phyloP scores from a whole-genome alignment of 164 flowering plant genomes.

The Annona squamosa region DNA sequence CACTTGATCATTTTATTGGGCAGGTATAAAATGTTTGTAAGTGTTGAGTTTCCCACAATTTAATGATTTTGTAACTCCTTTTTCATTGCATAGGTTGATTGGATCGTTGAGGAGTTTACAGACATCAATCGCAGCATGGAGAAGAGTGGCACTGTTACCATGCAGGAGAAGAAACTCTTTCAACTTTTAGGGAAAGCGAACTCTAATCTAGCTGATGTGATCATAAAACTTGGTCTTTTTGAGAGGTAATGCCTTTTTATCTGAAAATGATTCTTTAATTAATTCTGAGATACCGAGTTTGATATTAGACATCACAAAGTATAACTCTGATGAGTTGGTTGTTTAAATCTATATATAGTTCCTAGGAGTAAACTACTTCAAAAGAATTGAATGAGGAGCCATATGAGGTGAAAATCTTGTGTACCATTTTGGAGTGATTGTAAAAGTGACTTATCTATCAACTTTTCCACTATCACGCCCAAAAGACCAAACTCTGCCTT shows the following conservation, averaged over 20 bases:
- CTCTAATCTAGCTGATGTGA: conserved; percentile 87
- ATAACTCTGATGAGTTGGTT: not conserved
- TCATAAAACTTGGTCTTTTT: conserved; percentile 89
- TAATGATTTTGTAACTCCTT: not conserved
- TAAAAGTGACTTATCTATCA: not conserved
- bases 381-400: too few species aligned
- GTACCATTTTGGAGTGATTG: not conserved
- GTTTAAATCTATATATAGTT: too few species aligned
- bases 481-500: not conserved
- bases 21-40: conserved; percentile 38
- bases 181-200: conserved; percentile 92
- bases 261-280: not conserved
- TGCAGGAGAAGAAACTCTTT: conserved; percentile 85
- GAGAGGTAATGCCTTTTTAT: conserved; percentile 54
- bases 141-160: conserved; percentile 85
- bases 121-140: conserved; percentile 94
- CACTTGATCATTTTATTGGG: conserved; percentile 88
- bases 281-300: not conserved
- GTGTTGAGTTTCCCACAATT: not conserved
- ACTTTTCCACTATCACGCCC: not conserved
- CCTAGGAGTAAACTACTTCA: too few species aligned
- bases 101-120: conserved; percentile 91
- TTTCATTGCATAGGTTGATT: conserved; percentile 60
- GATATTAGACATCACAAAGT: not conserved
- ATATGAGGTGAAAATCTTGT: not conserved